These are phyloP conservation scores for Nicotiana paniculata DNA, from an alignment of 257 asterid species.

Conservation along the genomic window DNA sequence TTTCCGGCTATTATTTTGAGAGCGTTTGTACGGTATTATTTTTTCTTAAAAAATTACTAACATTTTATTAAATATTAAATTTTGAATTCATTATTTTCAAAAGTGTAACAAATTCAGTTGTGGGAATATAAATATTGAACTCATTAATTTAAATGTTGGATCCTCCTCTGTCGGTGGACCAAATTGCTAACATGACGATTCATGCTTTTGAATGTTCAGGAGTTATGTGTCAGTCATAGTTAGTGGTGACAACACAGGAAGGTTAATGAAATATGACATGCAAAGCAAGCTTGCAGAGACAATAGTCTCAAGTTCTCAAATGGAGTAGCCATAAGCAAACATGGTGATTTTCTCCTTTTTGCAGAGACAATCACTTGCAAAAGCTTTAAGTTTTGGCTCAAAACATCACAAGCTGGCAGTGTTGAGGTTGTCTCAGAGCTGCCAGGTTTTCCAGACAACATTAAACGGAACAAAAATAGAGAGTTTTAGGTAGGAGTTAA, in stretches of 20 bases:
- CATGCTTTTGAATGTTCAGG: slow-evolving; percentile 21
- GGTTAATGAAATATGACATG: slow-evolving; percentile 54
- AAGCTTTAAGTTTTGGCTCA: slow-evolving; percentile 48
- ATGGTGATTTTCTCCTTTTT: slow-evolving; percentile 43
- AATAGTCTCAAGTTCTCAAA: slow-evolving; percentile 54
- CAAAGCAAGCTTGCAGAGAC: slow-evolving; percentile 22
- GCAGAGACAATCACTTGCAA: slow-evolving; percentile 61
- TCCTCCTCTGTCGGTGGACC: too few relatives aligned
- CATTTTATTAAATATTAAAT: background rate
- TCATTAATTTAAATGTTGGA: background rate
- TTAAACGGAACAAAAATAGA: slow-evolving; percentile 41
- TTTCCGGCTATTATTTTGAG: too few relatives aligned
- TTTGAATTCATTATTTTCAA: too few relatives aligned
- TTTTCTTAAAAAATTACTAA: too few relatives aligned
- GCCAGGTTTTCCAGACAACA: slow-evolving; percentile 72
- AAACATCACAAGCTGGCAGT: slow-evolving; percentile 24
- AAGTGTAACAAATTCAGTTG: background rate
- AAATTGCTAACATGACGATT: background rate
- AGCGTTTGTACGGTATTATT: too few relatives aligned
- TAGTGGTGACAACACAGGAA: slow-evolving; percentile 53
- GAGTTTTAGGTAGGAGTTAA: slow-evolving; percentile 77
- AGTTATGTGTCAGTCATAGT: slow-evolving; percentile 29
- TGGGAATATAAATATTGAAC: background rate
- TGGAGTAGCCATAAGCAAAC: slow-evolving; percentile 61
- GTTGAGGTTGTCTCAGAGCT: slow-evolving; percentile 36